Evolutionary conservation across 768 basidiomycete species (phyloP).

Genomic region (Sarcodon aspratus): DNA sequence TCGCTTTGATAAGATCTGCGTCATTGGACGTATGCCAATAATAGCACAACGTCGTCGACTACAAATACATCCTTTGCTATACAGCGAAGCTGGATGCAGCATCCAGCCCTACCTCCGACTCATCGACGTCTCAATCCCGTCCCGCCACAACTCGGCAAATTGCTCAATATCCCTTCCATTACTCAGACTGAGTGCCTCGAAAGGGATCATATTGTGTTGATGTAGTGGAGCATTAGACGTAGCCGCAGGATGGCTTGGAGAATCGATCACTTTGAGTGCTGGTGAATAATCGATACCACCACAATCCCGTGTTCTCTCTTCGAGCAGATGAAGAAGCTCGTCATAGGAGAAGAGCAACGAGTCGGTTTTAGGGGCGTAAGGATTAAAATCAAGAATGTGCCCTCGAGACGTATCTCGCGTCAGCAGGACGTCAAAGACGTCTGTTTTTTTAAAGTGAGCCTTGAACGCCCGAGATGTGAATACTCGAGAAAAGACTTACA

Average conservation of each 20-base stretch:
- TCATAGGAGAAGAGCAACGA: constrained; percentile 77
- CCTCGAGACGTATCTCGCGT: constrained; percentile 68
- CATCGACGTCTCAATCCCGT: constrained; percentile 30
- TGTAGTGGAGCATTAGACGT: constrained; percentile 57
- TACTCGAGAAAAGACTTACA: constrained; percentile 41
- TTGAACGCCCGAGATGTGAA: background rate
- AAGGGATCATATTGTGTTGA: constrained; percentile 86
- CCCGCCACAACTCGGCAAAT: constrained; percentile 59
- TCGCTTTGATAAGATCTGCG: too few relatives aligned
- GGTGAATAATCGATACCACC: too few relatives aligned
- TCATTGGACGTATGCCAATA: too few relatives aligned
- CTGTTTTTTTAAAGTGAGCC: constrained; percentile 26
- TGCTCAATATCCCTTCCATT: constrained; percentile 60
- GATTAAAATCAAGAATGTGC: constrained; percentile 87
- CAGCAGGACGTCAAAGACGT: constrained; percentile 78
- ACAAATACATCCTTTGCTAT: too few relatives aligned
- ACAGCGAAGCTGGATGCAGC: background rate
- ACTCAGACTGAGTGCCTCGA: constrained; percentile 77
- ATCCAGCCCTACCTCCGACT: background rate
- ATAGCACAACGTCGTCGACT: too few relatives aligned
- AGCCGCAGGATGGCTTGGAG: constrained; percentile 58
- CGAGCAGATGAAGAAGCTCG: constrained; percentile 41
- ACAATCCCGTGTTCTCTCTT: background rate
- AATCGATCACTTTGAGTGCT: constrained; percentile 53
- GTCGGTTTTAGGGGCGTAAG: constrained; percentile 81